Conservation (phyloP, 306 rosid genomes). For the Calophaca sinica region DNA sequence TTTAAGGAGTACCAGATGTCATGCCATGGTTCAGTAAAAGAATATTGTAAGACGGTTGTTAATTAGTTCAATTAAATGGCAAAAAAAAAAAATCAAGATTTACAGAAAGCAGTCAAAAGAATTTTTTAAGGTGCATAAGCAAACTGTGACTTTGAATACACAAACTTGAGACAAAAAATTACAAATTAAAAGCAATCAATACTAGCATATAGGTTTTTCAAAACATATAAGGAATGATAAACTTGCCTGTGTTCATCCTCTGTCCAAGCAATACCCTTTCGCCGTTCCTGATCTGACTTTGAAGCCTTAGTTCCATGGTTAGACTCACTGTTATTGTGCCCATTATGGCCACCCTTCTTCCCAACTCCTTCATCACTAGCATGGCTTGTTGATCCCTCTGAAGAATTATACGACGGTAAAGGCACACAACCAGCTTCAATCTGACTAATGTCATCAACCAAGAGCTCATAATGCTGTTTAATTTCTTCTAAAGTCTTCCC, state of each 20-base stretch:
- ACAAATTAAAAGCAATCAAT: background rate
- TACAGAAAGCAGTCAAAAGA: conserved; percentile 19
- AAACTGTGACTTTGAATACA: conserved; percentile 38
- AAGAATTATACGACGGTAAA: conserved; percentile 78
- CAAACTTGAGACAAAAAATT: conserved; percentile 24
- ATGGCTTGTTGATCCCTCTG: conserved; percentile 77
- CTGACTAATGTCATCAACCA: conserved; percentile 77
- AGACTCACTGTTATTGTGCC: conserved; percentile 63
- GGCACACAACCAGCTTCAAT: conserved; percentile 93
- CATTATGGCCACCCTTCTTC: conserved; percentile 60
- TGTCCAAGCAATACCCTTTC: conserved; percentile 99
- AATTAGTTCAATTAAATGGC: background rate
- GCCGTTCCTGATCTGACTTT: conserved; percentile 93
- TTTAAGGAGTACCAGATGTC: conserved; percentile 23
- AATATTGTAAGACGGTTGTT: conserved; percentile 6
- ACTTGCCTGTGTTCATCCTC: conserved; percentile 96
- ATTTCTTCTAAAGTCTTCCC: conserved; percentile 85
- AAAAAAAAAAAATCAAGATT: background rate
- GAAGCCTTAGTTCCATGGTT: conserved; percentile 84
- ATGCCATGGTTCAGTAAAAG: background rate
- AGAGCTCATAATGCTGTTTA: conserved; percentile 78
- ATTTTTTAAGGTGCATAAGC: conserved; percentile 8
- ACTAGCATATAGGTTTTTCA: too few relatives aligned
- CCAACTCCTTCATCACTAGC: conserved; percentile 80
- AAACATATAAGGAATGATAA: conserved; percentile 34